Evolutionary conservation across 495 filamentous ascomycete genomes (phyloP).

Genomic region (Neurospora sp.): DNA sequence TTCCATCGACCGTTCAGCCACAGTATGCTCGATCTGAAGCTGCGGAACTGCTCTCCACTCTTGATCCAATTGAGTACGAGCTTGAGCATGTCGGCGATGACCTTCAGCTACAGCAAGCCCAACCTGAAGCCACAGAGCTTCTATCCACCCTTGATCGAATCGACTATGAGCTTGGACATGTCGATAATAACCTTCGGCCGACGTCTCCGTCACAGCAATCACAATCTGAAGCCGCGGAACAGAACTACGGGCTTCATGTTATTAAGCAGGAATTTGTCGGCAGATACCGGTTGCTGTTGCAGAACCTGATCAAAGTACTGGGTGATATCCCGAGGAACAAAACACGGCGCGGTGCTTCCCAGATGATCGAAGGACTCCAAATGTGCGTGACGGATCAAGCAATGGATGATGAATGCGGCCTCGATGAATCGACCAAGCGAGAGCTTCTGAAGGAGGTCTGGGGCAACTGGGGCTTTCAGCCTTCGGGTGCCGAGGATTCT

Average conservation of each 20-base stretch:
- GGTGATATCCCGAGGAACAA: neutral
- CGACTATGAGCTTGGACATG: neutral
- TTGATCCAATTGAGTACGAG: neutral
- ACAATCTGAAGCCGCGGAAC: neutral
- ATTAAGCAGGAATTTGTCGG: neutral
- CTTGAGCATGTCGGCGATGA: neutral
- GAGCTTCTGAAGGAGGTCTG: neutral
- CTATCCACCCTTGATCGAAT: neutral
- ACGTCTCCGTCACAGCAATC: neutral
- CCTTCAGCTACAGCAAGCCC: neutral
- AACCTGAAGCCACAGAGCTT: neutral
- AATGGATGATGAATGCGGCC: neutral
- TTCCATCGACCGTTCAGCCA: neutral
- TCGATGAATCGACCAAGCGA: neutral
- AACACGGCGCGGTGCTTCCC: neutral
- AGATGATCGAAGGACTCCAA: neutral
- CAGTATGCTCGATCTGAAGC: neutral
- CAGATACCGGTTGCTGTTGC: neutral
- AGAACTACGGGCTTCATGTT: neutral
- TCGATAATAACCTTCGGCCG: neutral
- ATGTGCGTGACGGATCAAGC: neutral
- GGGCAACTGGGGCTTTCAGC: neutral
- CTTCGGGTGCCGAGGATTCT: neutral
- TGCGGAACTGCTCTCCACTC: neutral
- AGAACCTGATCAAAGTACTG: neutral